Percentiles rank a stretch among this genome's conserved stretches.
phyloP scores from a whole-genome alignment of 1,139 yeast genomes.

The Candida tropicalis region DNA sequence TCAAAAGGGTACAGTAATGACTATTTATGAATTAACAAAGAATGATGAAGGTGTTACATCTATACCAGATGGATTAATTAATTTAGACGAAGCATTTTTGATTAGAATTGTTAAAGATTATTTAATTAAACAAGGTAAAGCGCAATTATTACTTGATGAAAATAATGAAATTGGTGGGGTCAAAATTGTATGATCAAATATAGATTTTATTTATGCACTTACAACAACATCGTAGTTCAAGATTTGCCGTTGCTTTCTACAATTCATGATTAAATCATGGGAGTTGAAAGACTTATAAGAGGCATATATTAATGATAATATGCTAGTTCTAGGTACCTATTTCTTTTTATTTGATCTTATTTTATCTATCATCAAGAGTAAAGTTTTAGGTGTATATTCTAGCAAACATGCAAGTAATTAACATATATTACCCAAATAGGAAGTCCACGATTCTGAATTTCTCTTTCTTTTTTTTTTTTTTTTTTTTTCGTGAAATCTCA shows the following conservation, averaged over 20 bases:
- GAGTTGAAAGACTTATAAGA: constrained; percentile 5
- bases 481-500: constrained; percentile 4
- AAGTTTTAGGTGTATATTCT: constrained; percentile 28
- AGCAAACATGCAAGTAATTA: constrained; percentile 19
- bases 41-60: constrained; percentile 54
- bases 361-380: constrained; percentile 1
- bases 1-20: constrained; percentile 74
- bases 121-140: constrained; percentile 67
- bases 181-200: constrained; percentile 46
- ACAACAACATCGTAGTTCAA: too few species aligned
- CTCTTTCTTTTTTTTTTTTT: background rate
- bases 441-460: constrained; percentile 21
- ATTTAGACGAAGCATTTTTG: constrained; percentile 62
- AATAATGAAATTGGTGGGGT: constrained; percentile 65
- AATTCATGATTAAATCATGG: constrained; percentile 7
- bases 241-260: constrained; percentile 12
- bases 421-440: constrained; percentile 25
- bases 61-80: constrained; percentile 61
- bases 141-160: constrained; percentile 64
- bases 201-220: background rate
- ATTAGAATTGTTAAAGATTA: constrained; percentile 54
- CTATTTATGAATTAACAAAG: constrained; percentile 75
- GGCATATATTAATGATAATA: constrained; percentile 17
- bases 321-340: constrained; percentile 16
- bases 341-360: background rate